A percentile compares a stretch with the other conserved stretches of the same genome.
Evolutionary conservation across 768 basidiomycete species (phyloP).

Genomic region (Phaeolepiota aurea): DNA sequence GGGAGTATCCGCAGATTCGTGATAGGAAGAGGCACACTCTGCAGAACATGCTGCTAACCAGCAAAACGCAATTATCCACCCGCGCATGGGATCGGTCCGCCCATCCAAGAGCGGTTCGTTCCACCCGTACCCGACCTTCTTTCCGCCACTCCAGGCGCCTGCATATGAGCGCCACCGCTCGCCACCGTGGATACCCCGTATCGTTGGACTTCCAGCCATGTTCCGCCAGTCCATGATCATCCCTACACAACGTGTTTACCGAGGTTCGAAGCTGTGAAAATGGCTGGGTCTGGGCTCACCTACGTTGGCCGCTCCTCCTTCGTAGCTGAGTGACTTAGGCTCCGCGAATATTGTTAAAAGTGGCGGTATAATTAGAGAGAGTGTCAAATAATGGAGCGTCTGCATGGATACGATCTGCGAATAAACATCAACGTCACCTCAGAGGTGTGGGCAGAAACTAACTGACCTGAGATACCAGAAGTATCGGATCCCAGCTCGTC

Average conservation of each 20-base stretch:
- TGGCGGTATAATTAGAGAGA: conserved; percentile 77
- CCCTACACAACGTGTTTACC: conserved; percentile 26
- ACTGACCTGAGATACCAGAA: conserved; percentile 73
- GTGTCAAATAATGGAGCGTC: conserved; percentile 86
- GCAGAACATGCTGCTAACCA: conserved; percentile 80
- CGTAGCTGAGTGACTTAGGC: conserved; percentile 56
- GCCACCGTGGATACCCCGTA: conserved; percentile 54
- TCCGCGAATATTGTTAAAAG: conserved; percentile 71
- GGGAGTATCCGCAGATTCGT: conserved; percentile 1
- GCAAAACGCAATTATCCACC: conserved; percentile 84
- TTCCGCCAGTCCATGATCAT: conserved; percentile 99
- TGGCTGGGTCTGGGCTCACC: conserved; percentile 36
- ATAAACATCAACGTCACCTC: not conserved
- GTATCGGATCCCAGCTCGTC: conserved; percentile 75
- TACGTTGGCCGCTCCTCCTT: conserved; percentile 74
- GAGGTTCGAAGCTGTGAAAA: not conserved
- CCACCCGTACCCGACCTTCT: conserved; percentile 57
- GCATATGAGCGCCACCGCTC: conserved; percentile 59
- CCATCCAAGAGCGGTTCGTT: conserved; percentile 54
- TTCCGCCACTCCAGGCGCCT: conserved; percentile 77
- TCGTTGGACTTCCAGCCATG: conserved; percentile 80
- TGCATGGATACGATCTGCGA: conserved; percentile 89
- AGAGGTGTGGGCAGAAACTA: too few species aligned
- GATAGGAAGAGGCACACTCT: conserved; percentile 60
- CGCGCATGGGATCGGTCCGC: conserved; percentile 67